Conservation (phyloP, 345 rosid genomes). For the Brassica cretica region DNA sequence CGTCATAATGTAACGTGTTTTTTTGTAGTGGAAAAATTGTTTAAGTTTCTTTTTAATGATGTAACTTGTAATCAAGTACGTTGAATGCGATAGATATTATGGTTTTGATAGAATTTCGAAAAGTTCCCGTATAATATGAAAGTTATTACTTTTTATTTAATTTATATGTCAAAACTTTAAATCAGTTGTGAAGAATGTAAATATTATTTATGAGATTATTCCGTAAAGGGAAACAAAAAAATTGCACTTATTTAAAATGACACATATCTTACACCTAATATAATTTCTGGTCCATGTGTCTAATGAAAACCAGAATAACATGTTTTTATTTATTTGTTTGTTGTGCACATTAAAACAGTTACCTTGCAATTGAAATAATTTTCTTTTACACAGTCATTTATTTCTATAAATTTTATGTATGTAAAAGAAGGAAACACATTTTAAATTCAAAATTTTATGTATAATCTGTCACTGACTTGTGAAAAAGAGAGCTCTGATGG, state of each 20-base stretch:
- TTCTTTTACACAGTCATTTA: too few relatives aligned
- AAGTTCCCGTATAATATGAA: background rate
- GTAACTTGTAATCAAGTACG: background rate
- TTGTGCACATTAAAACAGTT: background rate
- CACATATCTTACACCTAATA: background rate
- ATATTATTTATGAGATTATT: background rate
- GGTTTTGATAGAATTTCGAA: background rate
- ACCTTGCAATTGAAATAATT: background rate
- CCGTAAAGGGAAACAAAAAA: background rate
- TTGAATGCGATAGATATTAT: background rate
- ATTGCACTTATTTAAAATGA: background rate
- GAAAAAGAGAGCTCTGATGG: too few relatives aligned
- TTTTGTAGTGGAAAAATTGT: background rate
- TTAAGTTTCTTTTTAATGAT: constrained; percentile 1
- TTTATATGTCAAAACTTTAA: background rate
- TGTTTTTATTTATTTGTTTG: background rate
- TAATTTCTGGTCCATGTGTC: background rate
- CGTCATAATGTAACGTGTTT: too few relatives aligned
- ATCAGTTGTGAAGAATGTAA: background rate
- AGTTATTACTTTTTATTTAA: background rate
- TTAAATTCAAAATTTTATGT: too few relatives aligned
- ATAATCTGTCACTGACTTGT: too few relatives aligned
- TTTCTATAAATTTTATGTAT: background rate
- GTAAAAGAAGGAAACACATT: background rate
- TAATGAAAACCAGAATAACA: background rate